Evolutionary conservation across 192 early-diverging fungal genomes (phyloP).

Genomic region (Podila horticola): DNA sequence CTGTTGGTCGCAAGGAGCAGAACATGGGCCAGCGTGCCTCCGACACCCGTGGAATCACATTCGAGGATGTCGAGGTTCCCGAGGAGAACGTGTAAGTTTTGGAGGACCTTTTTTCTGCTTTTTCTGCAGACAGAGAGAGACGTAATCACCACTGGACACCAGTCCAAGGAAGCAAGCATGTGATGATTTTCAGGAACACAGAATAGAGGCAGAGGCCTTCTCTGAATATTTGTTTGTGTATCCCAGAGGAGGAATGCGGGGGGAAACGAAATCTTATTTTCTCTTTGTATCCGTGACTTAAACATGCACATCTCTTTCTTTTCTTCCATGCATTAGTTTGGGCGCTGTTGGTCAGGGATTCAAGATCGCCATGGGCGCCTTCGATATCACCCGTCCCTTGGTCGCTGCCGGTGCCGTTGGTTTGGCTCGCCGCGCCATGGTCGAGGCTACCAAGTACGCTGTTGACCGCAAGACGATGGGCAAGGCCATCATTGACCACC

Average conservation of each 20-base stretch:
- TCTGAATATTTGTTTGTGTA: slow-evolving; percentile 5
- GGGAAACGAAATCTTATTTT: background rate
- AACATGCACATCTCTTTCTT: background rate
- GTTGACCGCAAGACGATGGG: slow-evolving; percentile 97
- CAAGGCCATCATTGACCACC: slow-evolving; percentile 88
- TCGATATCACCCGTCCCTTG: slow-evolving; percentile 93
- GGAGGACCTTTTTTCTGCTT: background rate
- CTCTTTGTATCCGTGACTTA: background rate
- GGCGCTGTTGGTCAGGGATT: slow-evolving; percentile 87
- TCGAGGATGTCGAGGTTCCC: slow-evolving; percentile 86
- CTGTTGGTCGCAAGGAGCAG: slow-evolving; percentile 93
- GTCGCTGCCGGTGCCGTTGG: slow-evolving; percentile 91
- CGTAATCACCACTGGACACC: no score
- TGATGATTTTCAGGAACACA: slow-evolving; percentile 4
- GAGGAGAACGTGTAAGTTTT: slow-evolving; percentile 71
- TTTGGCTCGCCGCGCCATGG: slow-evolving; percentile 90
- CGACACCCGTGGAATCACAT: slow-evolving; percentile 92
- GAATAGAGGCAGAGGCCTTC: no score
- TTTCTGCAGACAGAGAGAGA: no score
- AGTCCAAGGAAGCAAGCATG: background rate
- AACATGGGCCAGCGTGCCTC: slow-evolving; percentile 97
- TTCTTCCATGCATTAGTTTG: slow-evolving; percentile 41
- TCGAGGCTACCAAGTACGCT: slow-evolving; percentile 91
- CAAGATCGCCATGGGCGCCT: slow-evolving; percentile 97
- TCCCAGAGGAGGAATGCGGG: slow-evolving; percentile 6